These are phyloP conservation scores for Zalaria sp. DNA, from an alignment of 2,329 filamentous ascomycete genomes.

Conservation along the genomic window DNA sequence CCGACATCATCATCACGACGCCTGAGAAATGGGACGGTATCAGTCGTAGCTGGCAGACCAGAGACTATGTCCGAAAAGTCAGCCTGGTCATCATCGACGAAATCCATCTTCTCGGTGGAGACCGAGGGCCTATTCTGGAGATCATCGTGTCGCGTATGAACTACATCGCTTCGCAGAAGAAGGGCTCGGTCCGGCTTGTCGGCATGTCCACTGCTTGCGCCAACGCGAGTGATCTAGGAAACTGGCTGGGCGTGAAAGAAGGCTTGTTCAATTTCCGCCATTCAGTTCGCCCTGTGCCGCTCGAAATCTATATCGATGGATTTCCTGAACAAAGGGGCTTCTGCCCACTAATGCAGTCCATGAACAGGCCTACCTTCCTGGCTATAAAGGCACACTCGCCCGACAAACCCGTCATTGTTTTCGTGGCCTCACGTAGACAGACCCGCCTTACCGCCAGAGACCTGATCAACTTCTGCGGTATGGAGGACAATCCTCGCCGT, in stretches of 20 bases:
- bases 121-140: constrained; percentile 92
- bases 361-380: constrained; percentile 94
- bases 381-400: constrained; percentile 95
- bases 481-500: constrained; percentile 92
- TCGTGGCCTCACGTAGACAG: constrained; percentile 88
- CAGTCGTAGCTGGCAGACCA: constrained; percentile 94
- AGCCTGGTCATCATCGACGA: constrained; percentile 97
- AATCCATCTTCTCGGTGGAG: constrained; percentile 91
- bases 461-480: constrained; percentile 90
- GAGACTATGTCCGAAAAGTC: constrained; percentile 89
- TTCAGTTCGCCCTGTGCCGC: constrained; percentile 85
- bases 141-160: constrained; percentile 95
- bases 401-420: constrained; percentile 94
- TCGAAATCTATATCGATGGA: constrained; percentile 95
- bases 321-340: constrained; percentile 93
- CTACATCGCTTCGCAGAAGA: constrained; percentile 90
- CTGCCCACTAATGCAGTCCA: constrained; percentile 95
- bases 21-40: constrained; percentile 99
- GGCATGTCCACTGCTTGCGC: constrained; percentile 99
- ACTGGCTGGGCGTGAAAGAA: constrained; percentile 95
- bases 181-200: constrained; percentile 73
- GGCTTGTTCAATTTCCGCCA: constrained; percentile 94
- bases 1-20: constrained; percentile 95
- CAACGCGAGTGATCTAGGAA: constrained; percentile 84
- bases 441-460: constrained; percentile 92